Conservation (phyloP, 2,329 filamentous ascomycete species). For the Aschersonia sp. region DNA sequence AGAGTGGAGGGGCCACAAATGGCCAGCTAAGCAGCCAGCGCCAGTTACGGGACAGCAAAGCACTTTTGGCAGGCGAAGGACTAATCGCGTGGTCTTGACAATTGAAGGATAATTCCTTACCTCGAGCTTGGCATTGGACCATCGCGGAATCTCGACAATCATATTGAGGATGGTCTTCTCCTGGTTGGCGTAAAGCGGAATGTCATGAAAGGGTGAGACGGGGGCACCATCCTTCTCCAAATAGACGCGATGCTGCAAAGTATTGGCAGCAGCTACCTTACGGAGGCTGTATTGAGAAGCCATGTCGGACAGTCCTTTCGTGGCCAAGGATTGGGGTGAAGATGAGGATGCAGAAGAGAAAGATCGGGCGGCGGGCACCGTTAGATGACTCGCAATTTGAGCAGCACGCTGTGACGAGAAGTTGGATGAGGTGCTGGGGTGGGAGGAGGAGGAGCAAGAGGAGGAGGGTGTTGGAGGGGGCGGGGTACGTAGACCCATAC, state of each 20-base stretch:
- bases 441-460: conserved; percentile 5
- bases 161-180: conserved; percentile 97
- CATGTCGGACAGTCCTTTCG: conserved; percentile 38
- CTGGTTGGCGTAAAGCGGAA: conserved; percentile 93
- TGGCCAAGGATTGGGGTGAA: conserved; percentile 8
- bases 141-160: conserved; percentile 97
- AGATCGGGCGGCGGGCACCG: conserved; percentile 11
- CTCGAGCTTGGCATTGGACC: conserved; percentile 99
- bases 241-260: conserved; percentile 93
- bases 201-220: conserved; percentile 94
- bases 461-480: conserved; percentile 20
- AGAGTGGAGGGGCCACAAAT: neutral
- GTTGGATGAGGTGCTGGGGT: conserved; percentile 16
- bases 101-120: conserved; percentile 28
- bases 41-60: neutral
- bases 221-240: conserved; percentile 94
- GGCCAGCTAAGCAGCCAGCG: neutral
- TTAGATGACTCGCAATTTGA: conserved; percentile 41
- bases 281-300: conserved; percentile 58
- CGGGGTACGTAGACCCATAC: conserved; percentile 18
- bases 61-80: neutral
- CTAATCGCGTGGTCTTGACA: neutral
- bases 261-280: conserved; percentile 83
- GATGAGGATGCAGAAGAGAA: conserved; percentile 1
- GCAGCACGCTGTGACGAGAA: conserved; percentile 36